Evolutionary conservation across 805 yeast species (phyloP).

Genomic region (Starmerella etchellsii): DNA sequence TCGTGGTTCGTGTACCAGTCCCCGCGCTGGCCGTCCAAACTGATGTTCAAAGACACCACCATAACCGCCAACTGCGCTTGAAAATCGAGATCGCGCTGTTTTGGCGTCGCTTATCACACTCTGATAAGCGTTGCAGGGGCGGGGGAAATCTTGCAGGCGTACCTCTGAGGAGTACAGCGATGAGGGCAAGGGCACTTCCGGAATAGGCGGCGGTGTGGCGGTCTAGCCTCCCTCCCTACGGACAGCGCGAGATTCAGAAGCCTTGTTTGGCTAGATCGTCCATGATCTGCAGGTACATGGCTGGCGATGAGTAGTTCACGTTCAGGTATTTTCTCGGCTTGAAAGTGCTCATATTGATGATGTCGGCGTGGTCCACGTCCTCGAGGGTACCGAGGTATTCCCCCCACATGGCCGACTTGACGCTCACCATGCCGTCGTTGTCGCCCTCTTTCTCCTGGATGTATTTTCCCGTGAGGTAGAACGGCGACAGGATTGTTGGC

Average conservation of each 20-base stretch:
- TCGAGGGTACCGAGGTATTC: conserved; percentile 63
- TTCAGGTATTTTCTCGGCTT: conserved; percentile 23
- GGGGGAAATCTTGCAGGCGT: too few relatives aligned
- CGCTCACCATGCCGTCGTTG: conserved; percentile 81
- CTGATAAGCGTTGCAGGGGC: too few relatives aligned
- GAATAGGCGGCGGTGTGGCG: too few relatives aligned
- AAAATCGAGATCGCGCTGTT: too few relatives aligned
- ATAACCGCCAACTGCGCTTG: too few relatives aligned
- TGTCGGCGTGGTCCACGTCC: conserved; percentile 71
- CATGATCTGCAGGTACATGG: conserved; percentile 56
- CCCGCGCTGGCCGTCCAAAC: conserved; percentile 9
- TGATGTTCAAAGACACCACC: conserved; percentile 7
- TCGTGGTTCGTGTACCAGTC: conserved; percentile 20
- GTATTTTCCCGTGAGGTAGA: conserved; percentile 51
- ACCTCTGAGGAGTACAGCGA: too few relatives aligned
- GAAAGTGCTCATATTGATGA: conserved; percentile 52
- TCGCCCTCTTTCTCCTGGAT: conserved; percentile 40
- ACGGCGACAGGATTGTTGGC: conserved; percentile 52
- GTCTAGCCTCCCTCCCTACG: too few relatives aligned
- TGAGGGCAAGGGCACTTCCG: too few relatives aligned
- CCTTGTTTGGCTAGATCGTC: conserved; percentile 50
- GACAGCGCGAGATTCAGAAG: too few relatives aligned
- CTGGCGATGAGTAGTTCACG: conserved; percentile 47
- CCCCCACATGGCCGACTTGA: conserved; percentile 73
- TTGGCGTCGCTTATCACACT: too few relatives aligned